These are phyloP conservation scores for Leptographium lundbergii DNA, from an alignment of 2,329 filamentous ascomycete species.

Conservation along the genomic window DNA sequence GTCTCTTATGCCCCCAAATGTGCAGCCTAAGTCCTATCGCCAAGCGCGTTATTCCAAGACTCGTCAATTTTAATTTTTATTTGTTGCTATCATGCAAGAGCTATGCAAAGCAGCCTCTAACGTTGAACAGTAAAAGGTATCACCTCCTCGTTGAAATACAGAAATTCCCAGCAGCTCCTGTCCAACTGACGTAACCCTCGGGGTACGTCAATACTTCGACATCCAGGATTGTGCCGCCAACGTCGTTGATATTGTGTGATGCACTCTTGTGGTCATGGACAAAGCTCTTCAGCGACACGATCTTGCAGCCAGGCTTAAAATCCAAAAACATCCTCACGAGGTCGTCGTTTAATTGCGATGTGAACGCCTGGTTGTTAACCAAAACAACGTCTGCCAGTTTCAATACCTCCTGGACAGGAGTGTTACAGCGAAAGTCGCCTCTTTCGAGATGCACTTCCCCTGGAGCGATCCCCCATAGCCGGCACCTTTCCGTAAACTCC, in stretches of 20 bases:
- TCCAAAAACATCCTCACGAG: constrained; percentile 86
- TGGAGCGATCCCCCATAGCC: constrained; percentile 75
- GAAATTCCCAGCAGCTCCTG: constrained; percentile 68
- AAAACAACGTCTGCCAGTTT: constrained; percentile 87
- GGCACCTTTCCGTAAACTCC: constrained; percentile 76
- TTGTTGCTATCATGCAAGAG: too few species aligned
- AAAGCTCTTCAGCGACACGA: constrained; percentile 88
- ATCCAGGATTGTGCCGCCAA: constrained; percentile 68
- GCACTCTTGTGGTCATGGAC: constrained; percentile 70
- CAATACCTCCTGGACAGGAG: constrained; percentile 57
- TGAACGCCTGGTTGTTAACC: constrained; percentile 97
- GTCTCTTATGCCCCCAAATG: too few species aligned
- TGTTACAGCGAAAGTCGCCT: constrained; percentile 71
- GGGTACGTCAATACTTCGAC: constrained; percentile 52
- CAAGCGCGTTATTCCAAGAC: too few species aligned
- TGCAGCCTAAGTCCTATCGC: too few species aligned
- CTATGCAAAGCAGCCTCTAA: too few species aligned
- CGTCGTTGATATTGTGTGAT: constrained; percentile 63
- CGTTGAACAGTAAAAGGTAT: background rate
- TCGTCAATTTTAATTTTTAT: too few species aligned
- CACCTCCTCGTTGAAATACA: constrained; percentile 64
- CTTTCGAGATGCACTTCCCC: constrained; percentile 69
- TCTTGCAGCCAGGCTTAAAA: constrained; percentile 76
- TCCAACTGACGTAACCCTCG: constrained; percentile 83
- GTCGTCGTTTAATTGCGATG: constrained; percentile 70